Percentiles rank a stretch among this genome's conserved stretches.
These are phyloP conservation scores for Colletotrichum godetiae DNA, from an alignment of 2,329 filamentous ascomycete genomes.

Conservation along the genomic window DNA sequence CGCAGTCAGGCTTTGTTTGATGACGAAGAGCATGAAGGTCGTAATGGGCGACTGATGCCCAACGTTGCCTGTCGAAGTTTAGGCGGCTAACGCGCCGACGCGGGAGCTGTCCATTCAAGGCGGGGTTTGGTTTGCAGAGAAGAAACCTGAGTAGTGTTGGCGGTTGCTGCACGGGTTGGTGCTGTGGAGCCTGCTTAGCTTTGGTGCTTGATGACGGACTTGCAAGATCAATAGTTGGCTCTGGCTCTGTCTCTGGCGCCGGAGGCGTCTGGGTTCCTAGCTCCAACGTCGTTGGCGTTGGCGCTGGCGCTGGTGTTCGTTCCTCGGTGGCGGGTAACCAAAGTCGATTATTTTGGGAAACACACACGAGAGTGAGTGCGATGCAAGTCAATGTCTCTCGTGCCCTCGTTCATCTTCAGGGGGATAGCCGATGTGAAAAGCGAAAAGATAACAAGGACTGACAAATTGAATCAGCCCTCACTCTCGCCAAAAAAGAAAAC, in stretches of 20 bases:
- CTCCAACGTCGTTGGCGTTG: slow-evolving; percentile 15
- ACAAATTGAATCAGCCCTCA: not conserved
- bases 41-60: slow-evolving; percentile 1
- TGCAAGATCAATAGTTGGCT: slow-evolving; percentile 20
- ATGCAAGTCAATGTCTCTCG: not conserved
- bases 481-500: slow-evolving; percentile 21
- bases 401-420: not conserved
- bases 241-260: slow-evolving; percentile 8
- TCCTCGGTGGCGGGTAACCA: not conserved
- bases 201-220: not conserved
- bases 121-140: slow-evolving; percentile 3
- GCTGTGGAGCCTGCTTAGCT: not conserved
- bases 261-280: slow-evolving; percentile 1
- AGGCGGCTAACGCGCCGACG: slow-evolving; percentile 6
- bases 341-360: not conserved
- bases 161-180: not conserved
- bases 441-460: not conserved
- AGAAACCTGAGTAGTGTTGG: not conserved
- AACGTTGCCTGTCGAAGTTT: not conserved
- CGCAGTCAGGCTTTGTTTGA: not conserved
- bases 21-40: not conserved
- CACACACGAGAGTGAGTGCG: not conserved
- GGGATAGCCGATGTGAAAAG: no score
- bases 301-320: not conserved
- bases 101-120: not conserved